Conservation (phyloP, 2,329 filamentous ascomycete genomes). For the Talaromyces amestolkiae region DNA sequence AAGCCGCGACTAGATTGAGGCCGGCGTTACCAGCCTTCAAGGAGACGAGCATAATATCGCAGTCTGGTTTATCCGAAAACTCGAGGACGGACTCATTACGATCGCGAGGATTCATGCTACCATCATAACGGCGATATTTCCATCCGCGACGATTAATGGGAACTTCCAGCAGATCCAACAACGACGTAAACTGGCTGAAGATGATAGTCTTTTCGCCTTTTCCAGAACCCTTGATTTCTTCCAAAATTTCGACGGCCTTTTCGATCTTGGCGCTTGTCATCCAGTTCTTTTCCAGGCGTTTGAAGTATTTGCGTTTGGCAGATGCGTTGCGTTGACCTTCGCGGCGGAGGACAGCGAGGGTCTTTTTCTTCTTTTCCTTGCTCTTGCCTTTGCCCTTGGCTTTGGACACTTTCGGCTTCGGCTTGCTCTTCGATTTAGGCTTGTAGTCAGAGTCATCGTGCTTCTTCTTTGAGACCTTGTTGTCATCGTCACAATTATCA, state of each 20-base stretch:
- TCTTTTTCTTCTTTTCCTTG: constrained; percentile 49
- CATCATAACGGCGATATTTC: constrained; percentile 70
- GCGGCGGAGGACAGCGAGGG: constrained; percentile 65
- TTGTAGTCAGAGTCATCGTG: background rate
- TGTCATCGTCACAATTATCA: constrained; percentile 23
- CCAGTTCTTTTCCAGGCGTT: constrained; percentile 66
- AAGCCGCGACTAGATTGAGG: constrained; percentile 78
- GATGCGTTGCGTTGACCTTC: constrained; percentile 62
- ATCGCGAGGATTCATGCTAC: constrained; percentile 65
- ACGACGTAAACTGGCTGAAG: constrained; percentile 77
- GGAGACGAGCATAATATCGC: constrained; percentile 72
- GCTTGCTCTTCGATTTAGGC: background rate
- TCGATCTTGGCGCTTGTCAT: constrained; percentile 72
- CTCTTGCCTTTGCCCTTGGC: constrained; percentile 33
- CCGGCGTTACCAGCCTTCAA: constrained; percentile 81
- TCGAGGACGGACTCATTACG: constrained; percentile 66
- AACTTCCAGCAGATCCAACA: constrained; percentile 74
- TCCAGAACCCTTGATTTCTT: constrained; percentile 47
- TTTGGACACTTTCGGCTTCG: background rate
- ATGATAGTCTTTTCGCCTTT: constrained; percentile 72
- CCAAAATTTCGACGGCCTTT: constrained; percentile 65
- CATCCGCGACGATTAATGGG: constrained; percentile 61
- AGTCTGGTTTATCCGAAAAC: constrained; percentile 61
- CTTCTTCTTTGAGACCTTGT: constrained; percentile 11
- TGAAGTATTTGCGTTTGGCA: constrained; percentile 67